These are phyloP conservation scores for Mortierella antarctica DNA, from an alignment of 192 early-diverging fungal species.

Conservation along the genomic window DNA sequence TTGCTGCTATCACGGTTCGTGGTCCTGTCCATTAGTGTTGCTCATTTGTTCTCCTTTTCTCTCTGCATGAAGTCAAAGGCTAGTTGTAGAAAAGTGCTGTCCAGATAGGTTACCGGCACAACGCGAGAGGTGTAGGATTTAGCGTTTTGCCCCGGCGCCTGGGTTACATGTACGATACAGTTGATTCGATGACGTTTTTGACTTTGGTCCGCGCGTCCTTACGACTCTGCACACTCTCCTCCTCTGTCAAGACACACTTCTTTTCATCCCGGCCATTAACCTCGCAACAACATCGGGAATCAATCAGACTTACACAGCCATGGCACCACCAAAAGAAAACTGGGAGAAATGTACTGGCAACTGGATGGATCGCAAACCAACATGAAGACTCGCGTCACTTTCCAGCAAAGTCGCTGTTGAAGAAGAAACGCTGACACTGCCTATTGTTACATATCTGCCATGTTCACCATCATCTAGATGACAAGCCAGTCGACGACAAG, in stretches of 20 bases:
- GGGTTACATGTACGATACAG: neutral
- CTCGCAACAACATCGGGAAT: neutral
- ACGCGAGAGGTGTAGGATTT: too few relatives aligned
- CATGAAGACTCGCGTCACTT: neutral
- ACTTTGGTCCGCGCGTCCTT: too few relatives aligned
- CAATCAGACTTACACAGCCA: slow-evolving; percentile 11
- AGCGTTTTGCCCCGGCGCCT: neutral
- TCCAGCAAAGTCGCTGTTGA: neutral
- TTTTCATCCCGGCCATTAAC: neutral
- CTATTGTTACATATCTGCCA: neutral
- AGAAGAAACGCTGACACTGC: neutral
- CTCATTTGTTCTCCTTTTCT: neutral
- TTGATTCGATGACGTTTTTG: too few relatives aligned
- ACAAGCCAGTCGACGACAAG: slow-evolving; percentile 80
- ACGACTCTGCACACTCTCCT: neutral
- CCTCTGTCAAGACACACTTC: neutral
- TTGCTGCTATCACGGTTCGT: too few relatives aligned
- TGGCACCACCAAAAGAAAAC: slow-evolving; percentile 89
- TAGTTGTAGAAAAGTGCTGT: too few relatives aligned
- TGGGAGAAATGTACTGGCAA: slow-evolving; percentile 95
- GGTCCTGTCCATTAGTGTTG: neutral
- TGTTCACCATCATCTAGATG: slow-evolving; percentile 69
- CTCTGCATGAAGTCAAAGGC: too few relatives aligned
- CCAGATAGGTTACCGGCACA: too few relatives aligned
- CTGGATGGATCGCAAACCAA: neutral